These are phyloP conservation scores for Xylaria flabelliformis DNA, from an alignment of 495 filamentous ascomycete species.

Conservation along the genomic window DNA sequence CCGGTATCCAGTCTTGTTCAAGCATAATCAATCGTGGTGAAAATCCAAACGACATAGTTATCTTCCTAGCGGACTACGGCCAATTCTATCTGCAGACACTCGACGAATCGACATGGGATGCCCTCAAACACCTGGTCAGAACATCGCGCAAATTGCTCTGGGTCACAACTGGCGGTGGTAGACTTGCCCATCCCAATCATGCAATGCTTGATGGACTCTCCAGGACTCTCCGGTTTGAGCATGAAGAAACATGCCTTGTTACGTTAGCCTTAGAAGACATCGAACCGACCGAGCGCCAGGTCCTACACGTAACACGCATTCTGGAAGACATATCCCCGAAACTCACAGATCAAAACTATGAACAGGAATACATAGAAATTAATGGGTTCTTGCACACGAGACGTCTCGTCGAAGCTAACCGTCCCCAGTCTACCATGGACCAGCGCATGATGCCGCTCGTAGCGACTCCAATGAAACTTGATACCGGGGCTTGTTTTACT, in stretches of 20 bases:
- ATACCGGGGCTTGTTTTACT: neutral
- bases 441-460: constrained; percentile 1
- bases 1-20: neutral
- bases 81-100: neutral
- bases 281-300: neutral
- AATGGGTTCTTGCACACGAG: constrained; percentile 30
- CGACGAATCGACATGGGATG: neutral
- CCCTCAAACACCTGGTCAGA: neutral
- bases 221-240: constrained; percentile 30
- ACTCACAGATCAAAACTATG: constrained; percentile 19
- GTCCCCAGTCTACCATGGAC: constrained; percentile 8
- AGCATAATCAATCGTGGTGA: neutral
- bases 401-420: constrained; percentile 28
- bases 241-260: constrained; percentile 27
- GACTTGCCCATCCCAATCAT: constrained; percentile 33
- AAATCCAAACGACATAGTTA: neutral
- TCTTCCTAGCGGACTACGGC: constrained; percentile 4
- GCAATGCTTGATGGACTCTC: constrained; percentile 33
- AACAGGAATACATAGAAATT: constrained; percentile 31
- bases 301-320: constrained; percentile 13
- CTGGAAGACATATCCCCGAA: constrained; percentile 17
- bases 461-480: constrained; percentile 1
- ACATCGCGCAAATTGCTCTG: constrained; percentile 1
- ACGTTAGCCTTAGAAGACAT: constrained; percentile 25
- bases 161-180: constrained; percentile 19